Evolutionary conservation across 208 protist species (phyloP).

Genomic region (Crithidia expoeki): DNA sequence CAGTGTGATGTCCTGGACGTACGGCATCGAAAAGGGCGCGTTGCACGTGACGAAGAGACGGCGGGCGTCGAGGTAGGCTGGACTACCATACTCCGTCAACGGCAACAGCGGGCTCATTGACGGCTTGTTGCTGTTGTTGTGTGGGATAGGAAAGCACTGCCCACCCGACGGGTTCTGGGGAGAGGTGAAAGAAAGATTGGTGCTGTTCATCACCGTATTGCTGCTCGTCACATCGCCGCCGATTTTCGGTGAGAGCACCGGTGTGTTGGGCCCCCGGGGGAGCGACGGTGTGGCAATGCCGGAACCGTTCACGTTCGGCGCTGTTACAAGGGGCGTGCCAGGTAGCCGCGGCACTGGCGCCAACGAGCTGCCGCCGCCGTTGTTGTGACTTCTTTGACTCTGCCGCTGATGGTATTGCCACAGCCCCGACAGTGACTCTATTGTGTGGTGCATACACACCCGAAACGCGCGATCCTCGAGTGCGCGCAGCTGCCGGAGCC

Average conservation of each 20-base stretch:
- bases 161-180: slow-evolving; percentile 8
- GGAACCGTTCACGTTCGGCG: slow-evolving; percentile 7
- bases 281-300: slow-evolving; percentile 12
- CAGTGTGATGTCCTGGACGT: slow-evolving; percentile 64
- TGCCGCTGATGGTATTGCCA: slow-evolving; percentile 29
- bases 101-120: slow-evolving; percentile 14
- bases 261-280: slow-evolving; percentile 21
- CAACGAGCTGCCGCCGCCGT: slow-evolving; percentile 6
- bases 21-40: slow-evolving; percentile 79
- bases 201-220: neutral
- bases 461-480: slow-evolving; percentile 72
- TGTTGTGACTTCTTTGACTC: slow-evolving; percentile 6
- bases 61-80: slow-evolving; percentile 42
- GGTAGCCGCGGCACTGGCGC: neutral
- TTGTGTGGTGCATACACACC: slow-evolving; percentile 62
- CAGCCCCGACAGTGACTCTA: slow-evolving; percentile 31
- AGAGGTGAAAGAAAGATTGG: neutral
- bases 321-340: slow-evolving; percentile 20
- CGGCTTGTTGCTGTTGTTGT: slow-evolving; percentile 19
- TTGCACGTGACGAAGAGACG: slow-evolving; percentile 66
- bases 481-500: slow-evolving; percentile 34
- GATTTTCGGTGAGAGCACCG: slow-evolving; percentile 18
- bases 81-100: neutral
- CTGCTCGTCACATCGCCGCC: neutral
- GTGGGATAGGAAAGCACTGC: neutral